These are phyloP conservation scores for Colletotrichum australisinense DNA, from an alignment of 2,329 filamentous ascomycete species.

Conservation along the genomic window DNA sequence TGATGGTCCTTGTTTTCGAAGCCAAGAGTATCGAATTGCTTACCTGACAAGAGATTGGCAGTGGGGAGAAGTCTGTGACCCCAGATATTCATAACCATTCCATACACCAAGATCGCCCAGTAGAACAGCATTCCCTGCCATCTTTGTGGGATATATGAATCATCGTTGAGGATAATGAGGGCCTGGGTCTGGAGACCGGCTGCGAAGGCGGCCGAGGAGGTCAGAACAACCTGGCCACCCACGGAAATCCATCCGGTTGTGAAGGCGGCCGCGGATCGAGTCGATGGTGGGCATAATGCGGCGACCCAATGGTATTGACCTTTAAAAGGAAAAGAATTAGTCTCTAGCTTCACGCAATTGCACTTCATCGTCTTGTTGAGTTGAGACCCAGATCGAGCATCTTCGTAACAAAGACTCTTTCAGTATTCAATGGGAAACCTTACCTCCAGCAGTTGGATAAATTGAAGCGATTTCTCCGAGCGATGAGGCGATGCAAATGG, in stretches of 20 bases:
- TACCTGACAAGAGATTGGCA: constrained; percentile 43
- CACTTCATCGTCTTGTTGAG: background rate
- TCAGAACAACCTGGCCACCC: constrained; percentile 57
- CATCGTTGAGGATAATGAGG: constrained; percentile 55
- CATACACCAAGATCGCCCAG: constrained; percentile 54
- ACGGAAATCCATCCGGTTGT: constrained; percentile 58
- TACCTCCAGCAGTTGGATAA: constrained; percentile 48
- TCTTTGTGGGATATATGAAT: constrained; percentile 51
- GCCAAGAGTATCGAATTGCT: constrained; percentile 5
- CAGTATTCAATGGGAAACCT: background rate
- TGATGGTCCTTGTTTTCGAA: fast-evolving
- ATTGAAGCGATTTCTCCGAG: constrained; percentile 53
- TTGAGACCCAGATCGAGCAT: background rate
- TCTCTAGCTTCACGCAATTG: background rate
- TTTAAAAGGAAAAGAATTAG: constrained; percentile 24
- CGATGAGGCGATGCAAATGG: constrained; percentile 51
- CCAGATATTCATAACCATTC: constrained; percentile 53
- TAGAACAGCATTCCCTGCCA: constrained; percentile 61
- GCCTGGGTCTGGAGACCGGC: constrained; percentile 56
- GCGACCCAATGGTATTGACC: constrained; percentile 60
- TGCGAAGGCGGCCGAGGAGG: constrained; percentile 59
- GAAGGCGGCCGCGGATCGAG: constrained; percentile 50
- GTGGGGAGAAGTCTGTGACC: constrained; percentile 50
- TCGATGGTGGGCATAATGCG: constrained; percentile 46
- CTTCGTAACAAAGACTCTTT: background rate